Evolutionary conservation across 23 red algal genomes (phyloP), one percentile per base, ranked within the genome.

Genomic region (Agarophyton chilense): DNA sequence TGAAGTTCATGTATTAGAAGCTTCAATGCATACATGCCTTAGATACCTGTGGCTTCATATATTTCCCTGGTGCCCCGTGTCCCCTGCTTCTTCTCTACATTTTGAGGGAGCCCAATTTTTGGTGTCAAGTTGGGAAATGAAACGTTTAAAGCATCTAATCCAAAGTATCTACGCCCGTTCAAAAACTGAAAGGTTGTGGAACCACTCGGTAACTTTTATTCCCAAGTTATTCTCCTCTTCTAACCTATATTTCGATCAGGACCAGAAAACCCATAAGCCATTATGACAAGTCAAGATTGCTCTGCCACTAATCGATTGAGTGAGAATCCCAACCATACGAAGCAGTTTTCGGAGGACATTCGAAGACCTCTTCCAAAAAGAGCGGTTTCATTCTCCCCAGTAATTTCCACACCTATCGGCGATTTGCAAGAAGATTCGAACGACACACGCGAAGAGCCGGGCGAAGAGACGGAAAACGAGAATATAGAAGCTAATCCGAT

Each of bases 321-420:
- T 19, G 21, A 74, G 10, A 74, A 26, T 11, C 19, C 24, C 16
- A 21, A 10, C 1, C 68, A 74, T 26, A 49, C 40, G 1, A 22
- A 47, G 38, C 24, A 29, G 6, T 25, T 31, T 39, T 46, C 68
- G n/a, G 68, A 74, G 25, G 7, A 6, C 12, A 26, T 74, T 74
- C 39, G 17, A 36, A 65, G 41, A 74, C 68, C 68, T 26, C 68
- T 74, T 47, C 68, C 68, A 49, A 74, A 25, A 25, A 74, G 68
- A 13, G 68, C 47, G 39, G 68, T 74, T 31, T 74, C 68, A 19
- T 74, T 74, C n/a, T 74, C 68, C 17, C 40, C 68, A 5, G 41
- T 74, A 47, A 47, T 74, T 74, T 74, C 68, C 17, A 74, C 68
- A 39, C 38, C 43, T 18, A 49, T 46, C 17, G 68, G 47, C 41